Evolutionary conservation across 257 asterid genomes (phyloP), one percentile per base, ranked within the genome.

Genomic region (Osmanthus fragrans): DNA sequence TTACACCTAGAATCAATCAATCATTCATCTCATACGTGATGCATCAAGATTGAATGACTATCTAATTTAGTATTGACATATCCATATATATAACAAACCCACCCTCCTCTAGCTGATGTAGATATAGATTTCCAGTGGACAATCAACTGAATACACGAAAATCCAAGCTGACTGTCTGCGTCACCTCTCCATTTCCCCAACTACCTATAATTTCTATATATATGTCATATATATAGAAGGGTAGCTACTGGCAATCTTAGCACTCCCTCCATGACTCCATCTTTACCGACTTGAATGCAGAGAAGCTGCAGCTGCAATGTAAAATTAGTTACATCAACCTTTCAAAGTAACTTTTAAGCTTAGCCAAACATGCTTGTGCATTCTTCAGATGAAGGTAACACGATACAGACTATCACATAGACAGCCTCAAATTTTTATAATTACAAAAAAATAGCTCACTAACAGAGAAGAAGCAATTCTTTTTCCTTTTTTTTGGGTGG

Each of bases 241-340:
- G 88, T 86, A 90, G 83, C 87, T 84, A 73, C 80, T 13, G 42
- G 54, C 16, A 33, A 49, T 67, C 80, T 75, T 19, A 25, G 40
- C 54, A 51, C 29, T 51, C 36, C 81, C 88, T 81, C 88, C 91
- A 89, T 13, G 87, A 25, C 16, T 27, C 96, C 96, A 92, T 92
- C 81, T 90, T 90, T 86, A 89, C 84, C 85, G 93, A 77, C 84
- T 86, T 33, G 90, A 77, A 77, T 78, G 95, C 76, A 89, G 83
- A 74, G 89, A 82, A 68, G 88, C 91, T 85, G 90, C 51, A 42
- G 47, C 47, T 39, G 66, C 58, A 21, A 73, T 70, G 74, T 63
- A 4, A 18, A 12, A 39, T 73, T 37, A 79, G 71, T 32, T 51
- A 60, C 69, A 40, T 11, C 36, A 63, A 63, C 69, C 69, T 45